Evolutionary conservation across 768 basidiomycete species (phyloP).

Genomic region (Pulveroboletus sp.): DNA sequence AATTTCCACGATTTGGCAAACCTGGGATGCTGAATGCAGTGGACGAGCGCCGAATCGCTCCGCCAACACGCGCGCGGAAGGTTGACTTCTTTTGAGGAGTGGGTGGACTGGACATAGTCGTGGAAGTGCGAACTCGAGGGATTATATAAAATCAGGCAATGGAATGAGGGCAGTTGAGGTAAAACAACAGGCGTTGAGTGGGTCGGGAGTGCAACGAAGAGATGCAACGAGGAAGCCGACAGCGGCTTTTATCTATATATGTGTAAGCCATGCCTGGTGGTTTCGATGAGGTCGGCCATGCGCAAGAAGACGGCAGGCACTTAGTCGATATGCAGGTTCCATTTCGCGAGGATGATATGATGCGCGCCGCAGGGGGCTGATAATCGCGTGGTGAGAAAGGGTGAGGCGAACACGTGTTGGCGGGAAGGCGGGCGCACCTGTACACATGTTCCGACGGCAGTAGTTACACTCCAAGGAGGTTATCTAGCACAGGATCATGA

Average conservation of each 20-base stretch:
- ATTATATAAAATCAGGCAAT: conserved; percentile 9
- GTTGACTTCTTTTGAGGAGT: conserved; percentile 37
- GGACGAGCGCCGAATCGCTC: conserved; percentile 58
- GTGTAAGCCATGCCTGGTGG: conserved; percentile 29
- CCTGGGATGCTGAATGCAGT: conserved; percentile 44
- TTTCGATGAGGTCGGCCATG: conserved; percentile 35
- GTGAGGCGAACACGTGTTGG: conserved; percentile 33
- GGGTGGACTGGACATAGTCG: conserved; percentile 27
- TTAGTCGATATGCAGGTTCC: conserved; percentile 16
- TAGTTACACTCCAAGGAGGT: background rate
- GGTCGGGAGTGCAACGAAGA: conserved; percentile 21
- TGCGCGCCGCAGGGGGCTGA: conserved; percentile 30
- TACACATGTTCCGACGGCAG: conserved; percentile 7
- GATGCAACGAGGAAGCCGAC: conserved; percentile 18
- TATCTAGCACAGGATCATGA: conserved; percentile 15
- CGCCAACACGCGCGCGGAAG: conserved; percentile 58
- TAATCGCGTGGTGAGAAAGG: conserved; percentile 32
- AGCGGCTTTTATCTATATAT: conserved; percentile 27
- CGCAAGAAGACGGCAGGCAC: conserved; percentile 24
- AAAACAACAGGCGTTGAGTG: conserved; percentile 7
- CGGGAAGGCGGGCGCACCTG: conserved; percentile 13
- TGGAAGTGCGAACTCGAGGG: conserved; percentile 11
- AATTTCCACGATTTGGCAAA: conserved; percentile 29
- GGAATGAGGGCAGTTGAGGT: conserved; percentile 6
- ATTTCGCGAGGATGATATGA: conserved; percentile 26